Percentiles rank a stretch among this genome's conserved stretches.
Conservation (phyloP, 1,284 basidiomycete genomes). For the Tilletia caries region DNA sequence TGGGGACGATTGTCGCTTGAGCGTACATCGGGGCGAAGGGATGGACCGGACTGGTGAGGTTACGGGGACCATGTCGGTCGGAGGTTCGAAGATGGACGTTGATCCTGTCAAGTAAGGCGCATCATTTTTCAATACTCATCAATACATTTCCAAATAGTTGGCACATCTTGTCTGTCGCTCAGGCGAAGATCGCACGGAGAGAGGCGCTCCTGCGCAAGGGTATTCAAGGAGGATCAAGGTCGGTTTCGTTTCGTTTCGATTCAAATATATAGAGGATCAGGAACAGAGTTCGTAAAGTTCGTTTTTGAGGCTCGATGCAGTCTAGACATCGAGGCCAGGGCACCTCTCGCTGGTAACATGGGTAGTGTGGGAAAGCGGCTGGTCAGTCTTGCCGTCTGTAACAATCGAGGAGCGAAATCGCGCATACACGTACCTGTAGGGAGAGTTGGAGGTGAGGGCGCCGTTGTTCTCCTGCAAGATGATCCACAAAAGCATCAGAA, state of each 20-base stretch:
- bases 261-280: not conserved
- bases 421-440: constrained; percentile 19
- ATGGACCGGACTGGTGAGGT: constrained; percentile 21
- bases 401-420: too few relatives aligned
- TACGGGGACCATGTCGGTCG: not conserved
- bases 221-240: too few relatives aligned
- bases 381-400: too few relatives aligned
- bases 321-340: constrained; percentile 26
- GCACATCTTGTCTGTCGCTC: too few relatives aligned
- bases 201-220: too few relatives aligned
- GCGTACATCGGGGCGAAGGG: constrained; percentile 28
- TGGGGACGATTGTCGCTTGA: constrained; percentile 43
- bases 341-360: constrained; percentile 29
- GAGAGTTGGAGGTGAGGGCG: constrained; percentile 20
- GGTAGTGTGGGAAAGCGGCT: too few relatives aligned
- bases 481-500: constrained; percentile 23
- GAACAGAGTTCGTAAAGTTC: not conserved
- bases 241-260: not conserved
- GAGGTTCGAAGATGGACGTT: not conserved
- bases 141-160: not conserved
- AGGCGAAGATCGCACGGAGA: too few relatives aligned
- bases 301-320: too few relatives aligned
- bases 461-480: constrained; percentile 18
- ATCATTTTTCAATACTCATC: not conserved
- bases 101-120: not conserved